These are phyloP conservation scores for Parathielavia appendiculata DNA, from an alignment of 495 filamentous ascomycete species.

Conservation along the genomic window DNA sequence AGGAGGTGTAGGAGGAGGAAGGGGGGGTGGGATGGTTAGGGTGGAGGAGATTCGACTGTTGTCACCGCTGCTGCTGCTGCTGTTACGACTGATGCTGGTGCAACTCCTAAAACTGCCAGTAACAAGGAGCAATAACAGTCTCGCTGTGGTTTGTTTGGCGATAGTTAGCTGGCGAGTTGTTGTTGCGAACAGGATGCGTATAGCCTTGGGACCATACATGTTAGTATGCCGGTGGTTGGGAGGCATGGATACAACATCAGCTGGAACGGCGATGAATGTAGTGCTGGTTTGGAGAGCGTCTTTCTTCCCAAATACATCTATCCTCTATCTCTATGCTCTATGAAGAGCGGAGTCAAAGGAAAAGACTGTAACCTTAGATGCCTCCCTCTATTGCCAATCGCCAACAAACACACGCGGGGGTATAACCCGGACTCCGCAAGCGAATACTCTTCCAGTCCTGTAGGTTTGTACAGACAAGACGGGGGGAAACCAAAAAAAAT, in stretches of 20 bases:
- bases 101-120: too few relatives aligned
- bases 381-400: background rate
- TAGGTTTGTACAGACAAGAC: conserved; percentile 1
- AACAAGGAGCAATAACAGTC: too few relatives aligned
- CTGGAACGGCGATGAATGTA: background rate
- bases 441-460: background rate
- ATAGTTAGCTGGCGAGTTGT: too few relatives aligned
- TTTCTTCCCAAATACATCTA: conserved; percentile 4
- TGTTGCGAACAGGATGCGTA: too few relatives aligned
- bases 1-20: background rate
- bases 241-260: background rate
- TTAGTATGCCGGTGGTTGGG: too few relatives aligned
- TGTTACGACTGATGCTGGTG: too few relatives aligned
- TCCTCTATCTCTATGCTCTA: conserved; percentile 11
- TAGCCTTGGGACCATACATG: too few relatives aligned
- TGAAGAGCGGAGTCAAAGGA: conserved; percentile 2
- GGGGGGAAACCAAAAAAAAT: conserved; percentile 2
- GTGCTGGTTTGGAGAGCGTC: conserved; percentile 7
- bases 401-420: conserved; percentile 7
- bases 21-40: background rate
- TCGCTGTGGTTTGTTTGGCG: too few relatives aligned
- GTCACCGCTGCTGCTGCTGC: too few relatives aligned
- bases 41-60: background rate
- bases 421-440: conserved; percentile 13
- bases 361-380: background rate